Evolutionary conservation across 2,329 filamentous ascomycete genomes (phyloP).

Genomic region (Lachnellula hyalina): DNA sequence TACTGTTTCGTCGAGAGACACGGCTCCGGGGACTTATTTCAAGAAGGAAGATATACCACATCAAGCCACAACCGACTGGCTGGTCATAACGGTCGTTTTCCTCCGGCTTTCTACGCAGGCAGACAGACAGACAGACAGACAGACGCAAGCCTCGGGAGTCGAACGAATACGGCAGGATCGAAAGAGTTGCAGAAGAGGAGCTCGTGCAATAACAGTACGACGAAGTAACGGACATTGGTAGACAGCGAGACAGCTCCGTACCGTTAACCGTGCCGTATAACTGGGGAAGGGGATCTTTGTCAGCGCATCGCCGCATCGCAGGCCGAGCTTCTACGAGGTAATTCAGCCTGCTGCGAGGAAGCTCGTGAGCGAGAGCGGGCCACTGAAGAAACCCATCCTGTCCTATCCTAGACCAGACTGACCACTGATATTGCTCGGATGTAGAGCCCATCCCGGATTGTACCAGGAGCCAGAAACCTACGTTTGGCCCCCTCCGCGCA

Average conservation of each 20-base stretch:
- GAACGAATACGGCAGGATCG: too few species aligned
- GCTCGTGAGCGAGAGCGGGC: too few species aligned
- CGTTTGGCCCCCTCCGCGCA: too few species aligned
- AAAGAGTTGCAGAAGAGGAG: neutral
- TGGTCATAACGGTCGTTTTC: neutral
- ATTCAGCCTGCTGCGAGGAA: constrained; percentile 1
- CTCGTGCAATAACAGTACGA: constrained; percentile 1
- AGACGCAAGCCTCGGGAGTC: neutral
- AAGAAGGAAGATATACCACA: neutral
- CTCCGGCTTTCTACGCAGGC: neutral
- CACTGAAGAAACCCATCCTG: neutral
- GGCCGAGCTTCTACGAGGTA: neutral
- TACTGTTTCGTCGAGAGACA: neutral
- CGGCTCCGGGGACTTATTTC: neutral
- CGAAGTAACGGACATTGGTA: too few species aligned
- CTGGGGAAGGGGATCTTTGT: constrained; percentile 1
- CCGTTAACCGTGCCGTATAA: neutral
- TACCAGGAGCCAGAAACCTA: too few species aligned
- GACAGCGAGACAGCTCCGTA: too few species aligned
- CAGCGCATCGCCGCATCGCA: constrained; percentile 3
- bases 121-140: neutral
- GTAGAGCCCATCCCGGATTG: too few species aligned
- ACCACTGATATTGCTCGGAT: too few species aligned
- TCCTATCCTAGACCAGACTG: neutral
- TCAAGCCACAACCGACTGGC: neutral